Conservation (phyloP, 352 stramenopile genomes). For the Globisporangium echinulatum region DNA sequence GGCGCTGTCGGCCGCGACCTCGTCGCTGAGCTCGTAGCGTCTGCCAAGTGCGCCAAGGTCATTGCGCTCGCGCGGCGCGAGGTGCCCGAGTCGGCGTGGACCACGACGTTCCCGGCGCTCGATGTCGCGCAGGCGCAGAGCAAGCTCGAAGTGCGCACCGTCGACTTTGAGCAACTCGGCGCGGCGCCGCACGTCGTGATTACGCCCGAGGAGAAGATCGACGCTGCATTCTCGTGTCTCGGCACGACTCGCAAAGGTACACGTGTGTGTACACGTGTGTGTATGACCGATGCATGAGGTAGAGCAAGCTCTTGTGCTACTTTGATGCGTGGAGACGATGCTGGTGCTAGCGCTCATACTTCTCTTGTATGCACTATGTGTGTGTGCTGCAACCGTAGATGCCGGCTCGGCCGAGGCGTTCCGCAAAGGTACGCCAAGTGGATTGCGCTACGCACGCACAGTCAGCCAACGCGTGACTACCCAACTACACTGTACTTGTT, state of each 20-base stretch:
- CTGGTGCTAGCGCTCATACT: neutral
- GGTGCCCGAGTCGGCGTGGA: slow-evolving; percentile 37
- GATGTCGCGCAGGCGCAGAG: slow-evolving; percentile 25
- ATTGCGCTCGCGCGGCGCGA: slow-evolving; percentile 52
- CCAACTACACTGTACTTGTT: no score
- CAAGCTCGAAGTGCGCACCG: slow-evolving; percentile 46
- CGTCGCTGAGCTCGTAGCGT: no score
- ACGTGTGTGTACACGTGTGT: neutral
- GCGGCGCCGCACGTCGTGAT: slow-evolving; percentile 22
- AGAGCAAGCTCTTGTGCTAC: neutral
- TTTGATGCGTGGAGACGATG: neutral
- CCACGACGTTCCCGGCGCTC: slow-evolving; percentile 34
- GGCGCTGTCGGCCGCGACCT: no score
- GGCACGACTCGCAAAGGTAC: slow-evolving; percentile 62
- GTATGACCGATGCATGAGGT: neutral
- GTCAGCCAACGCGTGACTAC: no score
- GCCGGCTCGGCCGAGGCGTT: slow-evolving; percentile 61
- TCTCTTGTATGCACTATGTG: no score
- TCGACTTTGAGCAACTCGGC: slow-evolving; percentile 51
- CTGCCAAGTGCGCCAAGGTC: slow-evolving; percentile 45
- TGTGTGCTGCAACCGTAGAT: slow-evolving; percentile 12
- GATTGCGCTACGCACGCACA: no score
- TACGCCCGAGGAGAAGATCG: slow-evolving; percentile 28
- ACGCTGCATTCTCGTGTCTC: slow-evolving; percentile 65
- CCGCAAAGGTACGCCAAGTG: slow-evolving; percentile 38